A percentile compares a stretch with the other conserved stretches of the same genome.
Evolutionary conservation across 805 yeast species (phyloP).

Genomic region (Ascoidea rubescens): DNA sequence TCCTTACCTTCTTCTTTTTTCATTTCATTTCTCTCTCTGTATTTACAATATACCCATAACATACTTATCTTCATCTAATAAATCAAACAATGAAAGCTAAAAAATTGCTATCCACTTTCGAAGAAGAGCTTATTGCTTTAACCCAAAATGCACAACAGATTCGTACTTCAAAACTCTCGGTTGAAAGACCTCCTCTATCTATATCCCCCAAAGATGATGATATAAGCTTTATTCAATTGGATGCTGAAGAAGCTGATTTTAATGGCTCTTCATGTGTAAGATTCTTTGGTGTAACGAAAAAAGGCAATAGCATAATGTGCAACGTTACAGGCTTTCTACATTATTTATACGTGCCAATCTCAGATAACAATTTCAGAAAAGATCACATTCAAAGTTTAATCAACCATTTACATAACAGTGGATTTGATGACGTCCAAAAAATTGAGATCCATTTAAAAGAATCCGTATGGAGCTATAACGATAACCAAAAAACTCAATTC

Average conservation of each 20-base stretch:
- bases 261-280: conserved; percentile 54
- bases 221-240: conserved; percentile 78
- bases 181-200: conserved; percentile 40
- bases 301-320: conserved; percentile 82
- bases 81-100: no score
- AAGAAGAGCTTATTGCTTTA: background rate
- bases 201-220: conserved; percentile 37
- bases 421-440: conserved; percentile 43
- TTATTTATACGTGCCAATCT: conserved; percentile 86
- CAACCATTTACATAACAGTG: conserved; percentile 28
- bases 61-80: no score
- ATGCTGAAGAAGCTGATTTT: conserved; percentile 71
- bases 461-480: conserved; percentile 88
- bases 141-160: conserved; percentile 1
- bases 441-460: conserved; percentile 62
- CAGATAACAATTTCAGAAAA: conserved; percentile 47
- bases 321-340: conserved; percentile 82
- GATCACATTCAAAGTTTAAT: conserved; percentile 36
- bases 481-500: conserved; percentile 65
- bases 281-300: conserved; percentile 83
- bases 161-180: conserved; percentile 15
- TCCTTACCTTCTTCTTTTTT: no score
- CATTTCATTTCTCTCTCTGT: no score
- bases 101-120: background rate
- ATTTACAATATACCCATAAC: no score